phyloP scores from a whole-genome alignment of 176 grass and related monocot genomes.

The Aegilops sharonensis region DNA sequence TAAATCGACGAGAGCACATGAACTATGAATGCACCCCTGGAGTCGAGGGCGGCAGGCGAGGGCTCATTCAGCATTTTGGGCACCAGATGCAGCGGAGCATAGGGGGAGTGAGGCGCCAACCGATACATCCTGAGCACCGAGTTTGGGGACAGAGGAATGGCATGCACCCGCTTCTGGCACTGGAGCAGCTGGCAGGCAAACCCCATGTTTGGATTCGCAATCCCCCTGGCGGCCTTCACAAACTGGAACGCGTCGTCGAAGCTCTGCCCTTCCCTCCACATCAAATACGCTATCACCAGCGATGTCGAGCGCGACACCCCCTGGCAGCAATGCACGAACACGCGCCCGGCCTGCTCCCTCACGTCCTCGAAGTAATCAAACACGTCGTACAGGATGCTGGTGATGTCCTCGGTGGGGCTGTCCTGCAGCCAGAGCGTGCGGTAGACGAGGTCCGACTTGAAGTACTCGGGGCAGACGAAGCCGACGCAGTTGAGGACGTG shows the following conservation, averaged over 20 bases:
- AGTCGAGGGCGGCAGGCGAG: slow-evolving; percentile 65
- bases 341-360: slow-evolving; percentile 71
- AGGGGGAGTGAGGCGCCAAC: slow-evolving; percentile 88
- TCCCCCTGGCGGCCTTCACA: slow-evolving; percentile 93
- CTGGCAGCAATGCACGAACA: slow-evolving; percentile 97
- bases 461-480: slow-evolving; percentile 96
- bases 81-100: slow-evolving; percentile 85
- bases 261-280: slow-evolving; percentile 98
- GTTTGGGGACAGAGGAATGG: slow-evolving; percentile 81
- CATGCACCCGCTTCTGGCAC: slow-evolving; percentile 97
- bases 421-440: slow-evolving; percentile 98
- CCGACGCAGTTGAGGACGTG: slow-evolving; percentile 96
- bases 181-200: slow-evolving; percentile 96
- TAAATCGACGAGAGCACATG: slow-evolving; percentile 90
- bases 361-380: slow-evolving; percentile 99
- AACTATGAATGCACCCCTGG: slow-evolving; percentile 89
- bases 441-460: slow-evolving; percentile 87
- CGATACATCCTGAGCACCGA: slow-evolving; percentile 89
- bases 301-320: slow-evolving; percentile 93
- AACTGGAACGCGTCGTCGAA: slow-evolving; percentile 90
- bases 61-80: slow-evolving; percentile 96
- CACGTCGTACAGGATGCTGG: slow-evolving; percentile 94
- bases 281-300: slow-evolving; percentile 91
- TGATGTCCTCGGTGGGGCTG: slow-evolving; percentile 98
- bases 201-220: slow-evolving; percentile 95